Percentiles rank a stretch among this genome's conserved stretches.
These are phyloP conservation scores for Quercus gilva DNA, from an alignment of 306 rosid genomes.

Conservation along the genomic window DNA sequence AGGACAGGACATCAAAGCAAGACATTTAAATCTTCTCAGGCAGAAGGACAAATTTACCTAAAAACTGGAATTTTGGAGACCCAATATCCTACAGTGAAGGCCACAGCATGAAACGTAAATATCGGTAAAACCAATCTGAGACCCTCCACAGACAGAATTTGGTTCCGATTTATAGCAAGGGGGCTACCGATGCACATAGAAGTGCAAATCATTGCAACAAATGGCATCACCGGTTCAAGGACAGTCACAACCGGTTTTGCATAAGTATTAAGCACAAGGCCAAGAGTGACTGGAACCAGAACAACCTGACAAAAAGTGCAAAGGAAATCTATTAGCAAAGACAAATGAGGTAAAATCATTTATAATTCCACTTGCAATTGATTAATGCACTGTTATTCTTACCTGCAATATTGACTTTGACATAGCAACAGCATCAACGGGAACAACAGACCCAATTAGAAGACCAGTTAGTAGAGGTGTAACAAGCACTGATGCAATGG, in stretches of 20 bases:
- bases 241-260: conserved; percentile 80
- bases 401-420: conserved; percentile 96
- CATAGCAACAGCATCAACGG: conserved; percentile 93
- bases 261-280: conserved; percentile 86
- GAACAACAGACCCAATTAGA: conserved; percentile 86
- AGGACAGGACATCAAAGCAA: background rate
- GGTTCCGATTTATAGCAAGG: conserved; percentile 75
- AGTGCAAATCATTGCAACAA: conserved; percentile 94
- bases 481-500: conserved; percentile 76
- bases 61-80: conserved; percentile 59
- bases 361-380: background rate
- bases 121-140: conserved; percentile 73
- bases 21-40: too few species aligned
- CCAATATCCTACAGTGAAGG: conserved; percentile 86
- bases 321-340: conserved; percentile 8
- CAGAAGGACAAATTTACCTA: conserved; percentile 51
- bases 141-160: conserved; percentile 75
- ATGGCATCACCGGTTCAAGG: conserved; percentile 88
- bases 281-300: conserved; percentile 76
- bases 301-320: conserved; percentile 63
- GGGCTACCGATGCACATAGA: conserved; percentile 98
- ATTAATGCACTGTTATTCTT: background rate
- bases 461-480: conserved; percentile 84
- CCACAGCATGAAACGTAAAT: conserved; percentile 67
- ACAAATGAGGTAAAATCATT: background rate